These are phyloP conservation scores for Bretziella fagacearum DNA, from an alignment of 2,329 filamentous ascomycete genomes.

Conservation along the genomic window DNA sequence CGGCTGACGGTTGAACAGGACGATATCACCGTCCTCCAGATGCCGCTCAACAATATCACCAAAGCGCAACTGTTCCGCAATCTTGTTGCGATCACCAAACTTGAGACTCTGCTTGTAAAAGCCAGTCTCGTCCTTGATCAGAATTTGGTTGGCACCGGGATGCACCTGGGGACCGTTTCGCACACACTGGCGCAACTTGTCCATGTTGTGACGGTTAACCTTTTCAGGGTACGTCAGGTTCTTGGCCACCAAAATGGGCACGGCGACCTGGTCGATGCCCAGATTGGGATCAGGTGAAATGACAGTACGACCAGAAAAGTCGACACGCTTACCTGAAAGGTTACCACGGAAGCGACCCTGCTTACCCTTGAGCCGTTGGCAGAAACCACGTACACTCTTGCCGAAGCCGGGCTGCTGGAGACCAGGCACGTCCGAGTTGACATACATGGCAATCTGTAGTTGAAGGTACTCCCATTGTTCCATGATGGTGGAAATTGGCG, in stretches of 20 bases:
- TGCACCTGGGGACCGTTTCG: conserved; percentile 60
- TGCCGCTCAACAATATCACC: conserved; percentile 91
- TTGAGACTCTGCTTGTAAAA: conserved; percentile 58
- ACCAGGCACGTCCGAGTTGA: conserved; percentile 90
- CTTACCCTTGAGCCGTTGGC: conserved; percentile 89
- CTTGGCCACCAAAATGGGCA: conserved; percentile 81
- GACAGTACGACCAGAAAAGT: conserved; percentile 93
- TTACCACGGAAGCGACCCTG: conserved; percentile 96
- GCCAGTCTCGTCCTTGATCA: conserved; percentile 50
- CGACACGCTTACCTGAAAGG: conserved; percentile 91
- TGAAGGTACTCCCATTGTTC: conserved; percentile 98
- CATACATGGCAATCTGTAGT: conserved; percentile 89
- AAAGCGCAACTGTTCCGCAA: conserved; percentile 57
- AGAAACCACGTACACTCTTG: conserved; percentile 83
- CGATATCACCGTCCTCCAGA: conserved; percentile 85
- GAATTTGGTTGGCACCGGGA: conserved; percentile 73
- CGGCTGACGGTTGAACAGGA: conserved; percentile 94
- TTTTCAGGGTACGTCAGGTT: conserved; percentile 91
- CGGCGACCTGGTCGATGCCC: conserved; percentile 80
- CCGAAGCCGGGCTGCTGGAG: conserved; percentile 76
- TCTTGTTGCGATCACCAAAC: conserved; percentile 51
- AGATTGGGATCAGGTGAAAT: conserved; percentile 95
- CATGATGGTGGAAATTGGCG: conserved; percentile 77
- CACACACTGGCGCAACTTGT: conserved; percentile 60
- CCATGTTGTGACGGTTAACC: conserved; percentile 69